phyloP scores from a whole-genome alignment of 1,284 basidiomycete genomes.

The Moniliophthora roreri region DNA sequence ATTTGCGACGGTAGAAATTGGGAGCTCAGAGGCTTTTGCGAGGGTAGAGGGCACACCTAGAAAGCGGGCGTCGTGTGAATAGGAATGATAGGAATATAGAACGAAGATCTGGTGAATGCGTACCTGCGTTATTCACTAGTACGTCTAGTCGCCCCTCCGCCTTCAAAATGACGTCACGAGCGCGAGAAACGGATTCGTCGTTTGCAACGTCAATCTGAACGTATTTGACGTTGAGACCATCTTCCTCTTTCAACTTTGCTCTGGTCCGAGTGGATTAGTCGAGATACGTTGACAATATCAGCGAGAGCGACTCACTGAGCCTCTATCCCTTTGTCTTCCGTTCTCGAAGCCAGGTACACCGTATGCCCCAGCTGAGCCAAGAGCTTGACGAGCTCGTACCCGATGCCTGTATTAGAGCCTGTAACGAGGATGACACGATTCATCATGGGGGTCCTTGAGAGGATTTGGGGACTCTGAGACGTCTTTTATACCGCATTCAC shows the following conservation, averaged over 20 bases:
- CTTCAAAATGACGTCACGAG: slow-evolving; percentile 34
- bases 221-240: slow-evolving; percentile 27
- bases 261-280: slow-evolving; percentile 2
- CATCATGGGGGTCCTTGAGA: no score
- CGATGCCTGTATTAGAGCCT: slow-evolving; percentile 31
- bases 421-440: slow-evolving; percentile 11
- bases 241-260: slow-evolving; percentile 23
- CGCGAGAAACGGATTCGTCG: slow-evolving; percentile 29
- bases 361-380: slow-evolving; percentile 28
- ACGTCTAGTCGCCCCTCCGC: slow-evolving; percentile 43
- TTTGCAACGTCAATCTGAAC: slow-evolving; percentile 35
- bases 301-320: slow-evolving; percentile 22
- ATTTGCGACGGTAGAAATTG: slow-evolving; percentile 30
- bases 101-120: no score
- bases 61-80: no score
- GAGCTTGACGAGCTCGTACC: slow-evolving; percentile 30
- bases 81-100: no score
- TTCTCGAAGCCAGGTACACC: slow-evolving; percentile 31
- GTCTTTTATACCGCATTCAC: no score
- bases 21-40: slow-evolving; percentile 30
- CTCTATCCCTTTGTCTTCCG: slow-evolving; percentile 24
- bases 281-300: neutral
- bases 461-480: no score
- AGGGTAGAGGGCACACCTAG: slow-evolving; percentile 29
- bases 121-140: slow-evolving; percentile 50